These are phyloP conservation scores for Cryptococcus amylolentus DNA, from an alignment of 1,284 basidiomycete genomes.

Conservation along the genomic window DNA sequence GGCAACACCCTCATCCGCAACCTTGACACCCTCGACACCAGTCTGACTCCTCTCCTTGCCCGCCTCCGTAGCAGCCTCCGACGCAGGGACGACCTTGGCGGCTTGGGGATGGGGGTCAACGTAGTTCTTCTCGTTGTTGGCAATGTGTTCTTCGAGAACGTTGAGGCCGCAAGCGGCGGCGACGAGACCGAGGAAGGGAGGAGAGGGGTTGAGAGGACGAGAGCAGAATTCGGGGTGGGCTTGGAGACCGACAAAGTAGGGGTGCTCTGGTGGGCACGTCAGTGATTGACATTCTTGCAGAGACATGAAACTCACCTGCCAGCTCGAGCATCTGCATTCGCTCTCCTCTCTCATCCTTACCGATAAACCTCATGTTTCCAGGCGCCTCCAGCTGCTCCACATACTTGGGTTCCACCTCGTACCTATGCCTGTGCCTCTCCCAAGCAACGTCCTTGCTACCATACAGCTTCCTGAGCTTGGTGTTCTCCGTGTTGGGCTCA, in stretches of 20 bases:
- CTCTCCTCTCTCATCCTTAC: conserved; percentile 92
- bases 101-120: conserved; percentile 54
- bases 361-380: conserved; percentile 73
- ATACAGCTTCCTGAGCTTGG: conserved; percentile 74
- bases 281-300: neutral
- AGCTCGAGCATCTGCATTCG: conserved; percentile 97
- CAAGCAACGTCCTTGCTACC: conserved; percentile 80
- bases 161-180: conserved; percentile 69
- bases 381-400: conserved; percentile 69
- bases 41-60: conserved; percentile 41
- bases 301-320: conserved; percentile 56
- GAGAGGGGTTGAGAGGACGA: conserved; percentile 95
- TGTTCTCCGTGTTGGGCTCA: conserved; percentile 60
- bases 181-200: conserved; percentile 94
- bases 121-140: conserved; percentile 58
- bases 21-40: conserved; percentile 36
- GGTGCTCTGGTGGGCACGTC: conserved; percentile 65
- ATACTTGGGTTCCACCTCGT: conserved; percentile 91
- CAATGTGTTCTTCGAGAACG: conserved; percentile 72
- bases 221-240: conserved; percentile 99
- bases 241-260: conserved; percentile 92
- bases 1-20: conserved; percentile 24
- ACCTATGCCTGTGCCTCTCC: conserved; percentile 96
- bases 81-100: conserved; percentile 46
- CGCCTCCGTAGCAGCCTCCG: conserved; percentile 40